Conservation (phyloP, 2,329 filamentous ascomycete genomes). For the Fonsecaea monophora region DNA sequence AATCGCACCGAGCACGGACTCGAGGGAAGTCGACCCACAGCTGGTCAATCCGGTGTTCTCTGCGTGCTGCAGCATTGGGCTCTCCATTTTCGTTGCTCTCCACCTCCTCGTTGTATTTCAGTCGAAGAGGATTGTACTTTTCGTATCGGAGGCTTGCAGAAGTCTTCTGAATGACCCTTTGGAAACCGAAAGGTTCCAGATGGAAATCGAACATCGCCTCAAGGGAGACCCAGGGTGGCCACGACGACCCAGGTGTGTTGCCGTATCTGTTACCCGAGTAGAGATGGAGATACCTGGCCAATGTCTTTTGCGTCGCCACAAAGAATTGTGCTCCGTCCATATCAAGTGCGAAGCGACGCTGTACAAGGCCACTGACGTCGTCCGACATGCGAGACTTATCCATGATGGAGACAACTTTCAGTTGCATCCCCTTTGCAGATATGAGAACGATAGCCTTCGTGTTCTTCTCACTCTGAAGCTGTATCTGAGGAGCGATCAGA, state of each 20-base stretch:
- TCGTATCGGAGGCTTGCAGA: constrained; percentile 94
- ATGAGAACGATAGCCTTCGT: constrained; percentile 95
- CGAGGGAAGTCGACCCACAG: constrained; percentile 97
- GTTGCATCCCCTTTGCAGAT: constrained; percentile 95
- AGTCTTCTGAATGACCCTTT: constrained; percentile 93
- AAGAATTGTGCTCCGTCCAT: constrained; percentile 99
- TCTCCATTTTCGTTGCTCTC: constrained; percentile 54
- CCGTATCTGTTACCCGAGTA: constrained; percentile 96
- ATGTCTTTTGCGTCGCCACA: constrained; percentile 90
- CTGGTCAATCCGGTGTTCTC: constrained; percentile 87
- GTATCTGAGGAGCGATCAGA: constrained; percentile 95
- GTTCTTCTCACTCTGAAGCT: constrained; percentile 98
- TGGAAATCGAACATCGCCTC: constrained; percentile 99
- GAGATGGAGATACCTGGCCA: constrained; percentile 84
- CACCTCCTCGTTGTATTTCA: constrained; percentile 97
- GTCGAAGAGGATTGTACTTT: constrained; percentile 94
- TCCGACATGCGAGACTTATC: constrained; percentile 93
- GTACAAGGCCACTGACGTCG: constrained; percentile 91
- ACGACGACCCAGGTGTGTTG: constrained; percentile 79
- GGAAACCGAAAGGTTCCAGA: constrained; percentile 94
- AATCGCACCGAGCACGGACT: constrained; percentile 93
- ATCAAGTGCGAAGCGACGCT: constrained; percentile 88
- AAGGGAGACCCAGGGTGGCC: constrained; percentile 98
- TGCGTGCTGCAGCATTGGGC: constrained; percentile 55
- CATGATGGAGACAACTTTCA: constrained; percentile 97